Evolutionary conservation across 345 rosid species (phyloP).

Genomic region (Citrus reticulata): DNA sequence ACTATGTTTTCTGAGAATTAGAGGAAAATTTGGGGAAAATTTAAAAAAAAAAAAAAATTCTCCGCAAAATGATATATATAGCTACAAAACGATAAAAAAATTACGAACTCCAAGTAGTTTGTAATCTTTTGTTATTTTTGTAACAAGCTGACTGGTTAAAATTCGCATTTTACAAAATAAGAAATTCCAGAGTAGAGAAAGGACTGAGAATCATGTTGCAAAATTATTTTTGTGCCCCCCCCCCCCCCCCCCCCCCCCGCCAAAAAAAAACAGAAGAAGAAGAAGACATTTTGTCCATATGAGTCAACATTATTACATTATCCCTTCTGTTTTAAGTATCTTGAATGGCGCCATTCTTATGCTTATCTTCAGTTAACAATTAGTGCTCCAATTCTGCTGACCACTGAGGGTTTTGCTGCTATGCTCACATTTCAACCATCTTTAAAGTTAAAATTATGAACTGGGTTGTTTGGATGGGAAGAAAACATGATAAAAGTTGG

Average conservation of each 20-base stretch:
- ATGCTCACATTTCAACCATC: not conserved
- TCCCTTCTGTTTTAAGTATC: not conserved
- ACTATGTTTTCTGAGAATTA: not conserved
- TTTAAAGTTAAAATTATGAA: not conserved
- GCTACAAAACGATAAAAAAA: too few species aligned
- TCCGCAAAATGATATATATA: too few species aligned
- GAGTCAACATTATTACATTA: not conserved
- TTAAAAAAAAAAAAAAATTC: too few species aligned
- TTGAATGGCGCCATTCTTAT: not conserved
- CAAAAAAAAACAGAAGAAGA: too few species aligned
- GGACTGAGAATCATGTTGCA: not conserved
- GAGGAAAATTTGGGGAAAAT: not conserved
- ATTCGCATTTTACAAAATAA: too few species aligned
- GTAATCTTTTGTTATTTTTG: too few species aligned
- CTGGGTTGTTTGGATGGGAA: slow-evolving; percentile 1
- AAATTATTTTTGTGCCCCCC: not conserved
- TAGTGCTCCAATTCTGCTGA: not conserved
- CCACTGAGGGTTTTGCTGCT: not conserved
- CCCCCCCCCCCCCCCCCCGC: too few species aligned
- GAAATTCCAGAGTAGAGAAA: too few species aligned
- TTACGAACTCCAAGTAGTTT: too few species aligned
- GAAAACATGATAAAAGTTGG: not conserved
- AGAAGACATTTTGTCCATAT: not conserved
- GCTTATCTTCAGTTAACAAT: not conserved
- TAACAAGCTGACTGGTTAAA: too few species aligned